A percentile compares a stretch with the other conserved stretches of the same genome.
phyloP scores from a whole-genome alignment of 2,329 filamentous ascomycete species.

The Clarireedia sp. region DNA sequence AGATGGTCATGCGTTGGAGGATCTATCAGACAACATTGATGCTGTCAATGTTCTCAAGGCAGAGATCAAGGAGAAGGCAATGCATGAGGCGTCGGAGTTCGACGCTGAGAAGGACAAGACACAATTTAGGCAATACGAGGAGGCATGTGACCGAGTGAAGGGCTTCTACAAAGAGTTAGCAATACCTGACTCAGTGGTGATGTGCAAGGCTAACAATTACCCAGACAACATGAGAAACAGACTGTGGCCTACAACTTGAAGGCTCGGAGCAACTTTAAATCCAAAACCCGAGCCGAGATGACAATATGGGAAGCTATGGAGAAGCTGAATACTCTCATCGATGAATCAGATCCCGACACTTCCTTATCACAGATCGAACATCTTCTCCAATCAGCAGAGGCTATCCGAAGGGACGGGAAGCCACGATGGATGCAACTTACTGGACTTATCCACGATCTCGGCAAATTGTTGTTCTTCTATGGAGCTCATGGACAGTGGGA shows the following conservation, averaged over 20 bases:
- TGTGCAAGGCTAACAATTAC: not conserved
- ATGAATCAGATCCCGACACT: conserved; percentile 87
- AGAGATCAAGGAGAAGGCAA: conserved; percentile 29
- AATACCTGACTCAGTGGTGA: not conserved
- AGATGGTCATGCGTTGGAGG: conserved; percentile 34
- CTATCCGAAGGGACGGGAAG: conserved; percentile 77
- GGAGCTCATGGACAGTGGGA: conserved; percentile 87
- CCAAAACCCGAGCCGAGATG: conserved; percentile 60
- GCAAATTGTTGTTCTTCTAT: conserved; percentile 74
- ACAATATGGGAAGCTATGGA: conserved; percentile 87
- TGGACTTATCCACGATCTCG: conserved; percentile 70
- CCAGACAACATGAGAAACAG: conserved; percentile 55
- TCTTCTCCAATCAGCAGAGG: conserved; percentile 80
- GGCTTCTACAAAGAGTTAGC: conserved; percentile 64
- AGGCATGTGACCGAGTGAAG: conserved; percentile 77
- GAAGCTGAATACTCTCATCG: conserved; percentile 83
- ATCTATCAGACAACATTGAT: conserved; percentile 41
- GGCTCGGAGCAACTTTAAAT: conserved; percentile 64
- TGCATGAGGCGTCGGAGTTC: conserved; percentile 56
- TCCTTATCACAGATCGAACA: conserved; percentile 83
- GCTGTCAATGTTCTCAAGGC: conserved; percentile 47
- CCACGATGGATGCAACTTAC: conserved; percentile 76
- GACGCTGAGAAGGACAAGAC: conserved; percentile 71
- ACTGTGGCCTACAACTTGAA: conserved; percentile 79
- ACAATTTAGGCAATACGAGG: conserved; percentile 74